Evolutionary conservation across 208 protist species (phyloP).

Genomic region (Tetramitus jugosus): DNA sequence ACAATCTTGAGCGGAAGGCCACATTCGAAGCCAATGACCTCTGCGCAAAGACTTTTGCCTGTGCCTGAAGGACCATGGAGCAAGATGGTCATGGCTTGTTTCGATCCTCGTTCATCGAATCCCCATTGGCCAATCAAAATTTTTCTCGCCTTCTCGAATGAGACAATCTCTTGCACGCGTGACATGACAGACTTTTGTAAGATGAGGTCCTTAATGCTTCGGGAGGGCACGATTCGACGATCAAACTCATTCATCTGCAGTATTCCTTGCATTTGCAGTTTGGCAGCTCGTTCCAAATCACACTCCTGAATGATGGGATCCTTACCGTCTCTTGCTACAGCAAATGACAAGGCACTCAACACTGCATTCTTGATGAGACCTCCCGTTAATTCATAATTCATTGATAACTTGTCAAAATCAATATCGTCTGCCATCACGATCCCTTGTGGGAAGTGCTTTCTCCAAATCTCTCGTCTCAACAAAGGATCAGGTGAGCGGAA

Average conservation of each 20-base stretch:
- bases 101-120: background rate
- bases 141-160: background rate
- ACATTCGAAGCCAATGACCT: conserved; percentile 77
- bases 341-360: conserved; percentile 60
- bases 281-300: conserved; percentile 17
- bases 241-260: conserved; percentile 13
- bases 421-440: background rate
- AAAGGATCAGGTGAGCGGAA: conserved; percentile 31
- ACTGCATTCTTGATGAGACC: conserved; percentile 79
- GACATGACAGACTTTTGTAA: background rate
- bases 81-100: background rate
- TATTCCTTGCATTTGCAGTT: conserved; percentile 22
- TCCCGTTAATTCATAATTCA: conserved; percentile 33
- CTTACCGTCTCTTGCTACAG: conserved; percentile 60
- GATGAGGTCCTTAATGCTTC: background rate
- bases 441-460: background rate
- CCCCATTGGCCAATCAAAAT: background rate
- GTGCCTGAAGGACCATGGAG: conserved; percentile 39
- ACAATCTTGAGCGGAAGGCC: conserved; percentile 66
- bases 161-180: background rate
- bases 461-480: conserved; percentile 13
- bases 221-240: background rate
- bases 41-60: conserved; percentile 70
- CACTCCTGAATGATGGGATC: conserved; percentile 17
- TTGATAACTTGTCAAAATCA: conserved; percentile 14